These are phyloP conservation scores for Lablab purpureus DNA, from an alignment of 306 rosid genomes.

Conservation along the genomic window DNA sequence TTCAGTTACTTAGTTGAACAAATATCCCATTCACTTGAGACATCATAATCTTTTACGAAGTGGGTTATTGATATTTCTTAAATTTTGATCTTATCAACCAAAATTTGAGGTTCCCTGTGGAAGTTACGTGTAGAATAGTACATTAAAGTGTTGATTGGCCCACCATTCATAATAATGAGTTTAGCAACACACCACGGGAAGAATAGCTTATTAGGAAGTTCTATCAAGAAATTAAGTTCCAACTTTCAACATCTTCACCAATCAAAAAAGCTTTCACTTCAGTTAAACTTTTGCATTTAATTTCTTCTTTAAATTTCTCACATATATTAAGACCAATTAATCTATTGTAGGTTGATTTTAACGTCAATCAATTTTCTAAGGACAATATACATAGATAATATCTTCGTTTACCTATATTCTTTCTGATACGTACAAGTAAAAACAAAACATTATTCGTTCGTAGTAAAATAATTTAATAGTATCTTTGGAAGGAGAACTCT, in stretches of 20 bases:
- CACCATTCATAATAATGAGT: not conserved
- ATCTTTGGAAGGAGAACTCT: too few species aligned
- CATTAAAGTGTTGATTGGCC: not conserved
- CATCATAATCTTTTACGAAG: too few species aligned
- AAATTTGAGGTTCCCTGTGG: not conserved
- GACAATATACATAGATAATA: not conserved
- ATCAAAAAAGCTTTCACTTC: not conserved
- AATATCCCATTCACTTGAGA: not conserved
- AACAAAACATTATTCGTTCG: too few species aligned
- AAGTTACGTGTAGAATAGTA: not conserved
- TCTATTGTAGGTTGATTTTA: not conserved
- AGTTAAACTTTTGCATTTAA: not conserved
- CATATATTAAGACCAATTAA: not conserved
- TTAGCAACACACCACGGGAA: not conserved
- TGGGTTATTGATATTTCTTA: too few species aligned
- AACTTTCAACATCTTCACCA: not conserved
- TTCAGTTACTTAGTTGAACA: not conserved
- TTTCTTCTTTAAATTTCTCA: conserved; percentile 3
- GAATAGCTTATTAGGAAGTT: not conserved
- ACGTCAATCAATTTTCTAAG: not conserved
- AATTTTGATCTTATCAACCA: too few species aligned
- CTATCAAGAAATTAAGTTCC: not conserved
- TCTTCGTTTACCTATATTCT: not conserved
- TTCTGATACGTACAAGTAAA: not conserved
- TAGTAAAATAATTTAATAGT: too few species aligned